Conservation (phyloP, 169 alveolate genomes). For the Sarcocystis neurona region DNA sequence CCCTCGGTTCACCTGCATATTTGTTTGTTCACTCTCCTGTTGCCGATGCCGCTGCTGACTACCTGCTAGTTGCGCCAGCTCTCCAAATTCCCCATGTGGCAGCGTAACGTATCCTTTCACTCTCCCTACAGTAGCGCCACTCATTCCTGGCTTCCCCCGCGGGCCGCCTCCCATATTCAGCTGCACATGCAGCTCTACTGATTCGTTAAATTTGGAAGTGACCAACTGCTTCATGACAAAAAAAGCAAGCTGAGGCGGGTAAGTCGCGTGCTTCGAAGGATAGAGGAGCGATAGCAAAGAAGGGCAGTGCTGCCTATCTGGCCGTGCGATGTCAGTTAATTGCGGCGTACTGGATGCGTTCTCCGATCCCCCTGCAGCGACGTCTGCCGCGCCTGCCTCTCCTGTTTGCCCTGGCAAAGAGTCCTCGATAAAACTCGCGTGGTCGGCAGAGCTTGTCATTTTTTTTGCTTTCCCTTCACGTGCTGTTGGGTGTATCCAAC, state of each 20-base stretch:
- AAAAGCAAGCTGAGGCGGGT: constrained; percentile 13
- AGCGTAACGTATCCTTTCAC: constrained; percentile 36
- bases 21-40: neutral
- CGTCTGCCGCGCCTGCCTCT: no score
- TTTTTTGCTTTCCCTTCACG: neutral
- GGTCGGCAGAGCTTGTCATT: neutral
- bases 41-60: neutral
- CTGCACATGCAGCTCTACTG: constrained; percentile 54
- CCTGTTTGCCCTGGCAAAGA: no score
- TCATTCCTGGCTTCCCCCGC: neutral
- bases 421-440: no score
- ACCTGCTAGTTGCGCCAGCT: neutral
- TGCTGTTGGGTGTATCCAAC: neutral
- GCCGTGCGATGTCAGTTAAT: no score
- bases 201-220: constrained; percentile 34
- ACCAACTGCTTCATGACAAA: constrained; percentile 23
- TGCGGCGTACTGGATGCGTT: no score
- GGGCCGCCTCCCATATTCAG: constrained; percentile 36
- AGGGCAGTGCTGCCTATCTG: neutral
- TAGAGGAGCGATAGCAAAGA: neutral
- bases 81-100: constrained; percentile 39
- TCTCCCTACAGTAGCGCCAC: neutral
- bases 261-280: constrained; percentile 7
- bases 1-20: neutral
- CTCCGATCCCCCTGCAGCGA: no score